Base-by-base conservation (phyloP, 1,139 yeast genomes). In the Taphrina betulina region DNA sequence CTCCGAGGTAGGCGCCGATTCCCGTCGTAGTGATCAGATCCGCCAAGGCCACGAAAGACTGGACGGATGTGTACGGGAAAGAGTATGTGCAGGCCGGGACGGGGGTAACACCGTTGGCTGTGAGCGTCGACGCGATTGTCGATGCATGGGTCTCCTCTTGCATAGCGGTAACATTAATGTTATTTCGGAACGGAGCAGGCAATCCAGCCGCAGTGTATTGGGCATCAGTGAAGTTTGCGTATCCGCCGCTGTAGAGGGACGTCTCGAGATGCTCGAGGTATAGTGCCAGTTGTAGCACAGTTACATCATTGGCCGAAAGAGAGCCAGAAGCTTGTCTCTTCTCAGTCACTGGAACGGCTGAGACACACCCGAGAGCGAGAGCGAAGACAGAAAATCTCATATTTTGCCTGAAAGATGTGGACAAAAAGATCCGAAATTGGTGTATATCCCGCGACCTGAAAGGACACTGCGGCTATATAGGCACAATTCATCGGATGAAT, bases 221-320 rank as follows among this genome's bases (percentile, higher is more conserved):
- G 16, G 50, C 31, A 12, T 59, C 61, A 10, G 53, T 57, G 40
- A 48, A 44, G 20, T 35, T 44, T 26, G 38, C 29, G 40, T 53
- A 24, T 16, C 60, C 62, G n/a, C 37, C 41, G 20, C 45, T 54
- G 54, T 60, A 60, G 48, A 60, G 60, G n/a, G 45, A 59, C 22
- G 56, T 58, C 48, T 59, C 62, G 41, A 60, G 60, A 35, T 60
- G 61, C 36, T 60, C 62, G 26, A 60, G 51, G 37, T 61, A 59
- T 22, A 59, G 48, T 3, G 62, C 62, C 50, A 60, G 58, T 24
- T 60, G 62, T 3, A 60, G 60, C 31, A 60, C 58, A 33, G 56
- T 50, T 34, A 53, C 62, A 38, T 60, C 62, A 36, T 52, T 58
- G 10, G 58, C 43, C 7, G 38, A 31, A 5, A 43, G 29, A 7